Percentiles rank a stretch among this genome's conserved stretches.
These are phyloP conservation scores for Citrus unshiu DNA, from an alignment of 345 rosid species.

Conservation along the genomic window DNA sequence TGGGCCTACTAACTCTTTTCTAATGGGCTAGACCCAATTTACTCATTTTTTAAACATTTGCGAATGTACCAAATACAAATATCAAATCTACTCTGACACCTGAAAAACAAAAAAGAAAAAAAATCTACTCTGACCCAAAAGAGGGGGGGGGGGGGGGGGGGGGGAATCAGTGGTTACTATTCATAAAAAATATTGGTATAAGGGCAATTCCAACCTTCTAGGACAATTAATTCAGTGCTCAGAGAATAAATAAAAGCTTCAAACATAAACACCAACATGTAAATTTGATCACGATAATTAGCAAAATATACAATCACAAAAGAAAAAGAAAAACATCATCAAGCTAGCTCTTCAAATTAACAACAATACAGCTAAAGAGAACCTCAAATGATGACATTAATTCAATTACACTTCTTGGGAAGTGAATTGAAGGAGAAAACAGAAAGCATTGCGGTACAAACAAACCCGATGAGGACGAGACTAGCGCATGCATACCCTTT, in stretches of 20 bases:
- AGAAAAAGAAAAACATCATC: no score
- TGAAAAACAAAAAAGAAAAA: accelerated
- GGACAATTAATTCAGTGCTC: neutral
- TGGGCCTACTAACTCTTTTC: no score
- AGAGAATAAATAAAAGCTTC: neutral
- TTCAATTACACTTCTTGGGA: slow-evolving; percentile 17
- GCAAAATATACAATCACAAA: neutral
- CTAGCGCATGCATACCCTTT: slow-evolving; percentile 48
- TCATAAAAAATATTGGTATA: no score
- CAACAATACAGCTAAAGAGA: neutral
- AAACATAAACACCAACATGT: neutral
- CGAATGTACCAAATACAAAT: no score
- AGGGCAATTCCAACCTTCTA: no score
- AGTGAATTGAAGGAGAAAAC: slow-evolving; percentile 48
- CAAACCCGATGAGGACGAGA: slow-evolving; percentile 48
- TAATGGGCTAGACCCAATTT: no score
- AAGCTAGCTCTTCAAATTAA: neutral
- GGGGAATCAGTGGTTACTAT: no score
- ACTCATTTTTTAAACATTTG: no score
- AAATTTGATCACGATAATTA: neutral
- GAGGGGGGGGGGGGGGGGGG: no score
- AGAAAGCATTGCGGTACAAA: slow-evolving; percentile 46
- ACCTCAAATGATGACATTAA: neutral
- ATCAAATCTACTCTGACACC: no score
- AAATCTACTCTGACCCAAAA: no score